Base-by-base conservation (phyloP, 441 rosid species). In the Omphalea diandra region DNA sequence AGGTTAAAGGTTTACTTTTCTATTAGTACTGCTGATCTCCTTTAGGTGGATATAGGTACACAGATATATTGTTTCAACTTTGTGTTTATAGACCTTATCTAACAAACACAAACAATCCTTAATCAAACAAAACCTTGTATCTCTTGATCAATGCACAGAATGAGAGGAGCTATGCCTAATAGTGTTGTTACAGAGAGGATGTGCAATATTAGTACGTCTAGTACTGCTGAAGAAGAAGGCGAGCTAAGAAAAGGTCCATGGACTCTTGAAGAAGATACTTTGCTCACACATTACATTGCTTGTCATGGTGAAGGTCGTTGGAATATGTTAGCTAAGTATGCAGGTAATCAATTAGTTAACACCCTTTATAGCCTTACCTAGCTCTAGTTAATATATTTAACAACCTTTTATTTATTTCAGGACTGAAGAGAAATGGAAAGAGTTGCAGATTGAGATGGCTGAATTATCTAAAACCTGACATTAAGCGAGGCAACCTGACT, bases 201-300 rank as follows among this genome's bases (percentile, higher is more conserved):
- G 74, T 67, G 52, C 9, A 7, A 49, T n/a, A 49, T 5, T 17
- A 44, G 15, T n/a, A 47, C 18, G 3, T 1, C 11, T 44, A 46
- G 0, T 46, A 17, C 4, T 27, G 35, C 46, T 60, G 76, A 70
- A 29, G 88, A 79, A 31, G 82, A 73, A 5, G 56, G 54, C 59
- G 84, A 81, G 72, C 84, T 79, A 20, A 81, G 92, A 63, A 82
- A 85, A 83, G 94, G 96, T 20, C 96, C 90, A 17, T 83, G 94
- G 97, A 89, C 90, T 4, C 82, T 83, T 43, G 94, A 85, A 75
- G 96, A 91, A 74, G 96, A 91, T 65, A 76, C 83, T 71, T 79
- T 89, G 35, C 92, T 84, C 65, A 76, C 83, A 63, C 80, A 81
- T 72, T 83, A 80, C 79, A 79, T 88, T 73, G 59, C 81, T 66